These are phyloP conservation scores for Tanacetum coccineum DNA, from an alignment of 129 eudicot species.

Conservation along the genomic window DNA sequence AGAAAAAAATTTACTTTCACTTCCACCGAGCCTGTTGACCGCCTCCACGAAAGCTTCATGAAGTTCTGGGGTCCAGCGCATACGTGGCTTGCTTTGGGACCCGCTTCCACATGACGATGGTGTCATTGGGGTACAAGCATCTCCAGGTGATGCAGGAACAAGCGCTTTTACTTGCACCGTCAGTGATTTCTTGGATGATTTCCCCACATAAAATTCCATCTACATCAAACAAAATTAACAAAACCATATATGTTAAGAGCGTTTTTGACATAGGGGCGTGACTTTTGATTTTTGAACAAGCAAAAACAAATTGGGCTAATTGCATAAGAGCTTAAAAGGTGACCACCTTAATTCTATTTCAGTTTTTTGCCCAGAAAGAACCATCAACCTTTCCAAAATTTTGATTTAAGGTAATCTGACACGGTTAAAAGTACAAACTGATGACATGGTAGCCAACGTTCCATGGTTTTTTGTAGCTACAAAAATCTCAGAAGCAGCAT, in stretches of 20 bases:
- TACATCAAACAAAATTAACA: slow-evolving; percentile 9
- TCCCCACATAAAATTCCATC: slow-evolving; percentile 42
- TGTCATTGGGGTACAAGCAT: slow-evolving; percentile 43
- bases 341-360: neutral
- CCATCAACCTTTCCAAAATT: no score
- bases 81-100: slow-evolving; percentile 68
- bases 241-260: neutral
- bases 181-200: slow-evolving; percentile 35
- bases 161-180: slow-evolving; percentile 38
- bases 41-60: slow-evolving; percentile 97
- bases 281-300: neutral
- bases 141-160: slow-evolving; percentile 59
- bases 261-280: neutral
- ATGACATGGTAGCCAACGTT: no score
- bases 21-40: slow-evolving; percentile 93
- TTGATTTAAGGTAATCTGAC: no score
- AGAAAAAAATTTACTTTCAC: slow-evolving; percentile 58
- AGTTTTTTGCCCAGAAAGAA: neutral
- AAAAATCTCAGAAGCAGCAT: neutral
- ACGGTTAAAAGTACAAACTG: no score
- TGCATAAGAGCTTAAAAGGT: neutral
- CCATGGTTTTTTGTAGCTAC: neutral
- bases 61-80: slow-evolving; percentile 99
- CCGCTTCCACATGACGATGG: slow-evolving; percentile 57
- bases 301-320: neutral